These are phyloP conservation scores for Leccinum variicolor DNA, from an alignment of 768 basidiomycete genomes.

Conservation along the genomic window DNA sequence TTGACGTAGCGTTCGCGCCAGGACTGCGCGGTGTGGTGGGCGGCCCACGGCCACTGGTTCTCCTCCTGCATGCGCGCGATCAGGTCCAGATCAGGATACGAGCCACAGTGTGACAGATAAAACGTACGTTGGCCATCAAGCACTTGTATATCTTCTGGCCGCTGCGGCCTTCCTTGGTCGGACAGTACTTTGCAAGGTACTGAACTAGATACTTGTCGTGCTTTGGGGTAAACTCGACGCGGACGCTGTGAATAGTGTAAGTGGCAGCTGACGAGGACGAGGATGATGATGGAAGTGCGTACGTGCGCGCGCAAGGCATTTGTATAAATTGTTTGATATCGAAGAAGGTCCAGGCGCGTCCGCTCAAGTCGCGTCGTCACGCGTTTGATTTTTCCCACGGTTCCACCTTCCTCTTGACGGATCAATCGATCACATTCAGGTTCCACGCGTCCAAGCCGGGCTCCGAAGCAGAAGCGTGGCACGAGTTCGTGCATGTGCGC, in stretches of 20 bases:
- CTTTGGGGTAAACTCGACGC: constrained; percentile 31
- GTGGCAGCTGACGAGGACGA: not conserved
- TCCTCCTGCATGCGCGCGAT: constrained; percentile 29
- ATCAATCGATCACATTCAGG: not conserved
- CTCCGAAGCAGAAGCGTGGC: too few relatives aligned
- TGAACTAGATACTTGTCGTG: constrained; percentile 44
- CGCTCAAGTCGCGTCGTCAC: not conserved
- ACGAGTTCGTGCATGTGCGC: too few relatives aligned
- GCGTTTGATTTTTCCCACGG: not conserved
- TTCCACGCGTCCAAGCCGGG: too few relatives aligned
- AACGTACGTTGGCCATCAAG: constrained; percentile 47
- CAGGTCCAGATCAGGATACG: not conserved
- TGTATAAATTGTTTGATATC: not conserved
- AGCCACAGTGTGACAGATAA: not conserved
- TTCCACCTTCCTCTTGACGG: too few relatives aligned
- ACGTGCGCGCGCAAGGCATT: constrained; percentile 5
- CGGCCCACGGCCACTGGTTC: constrained; percentile 49
- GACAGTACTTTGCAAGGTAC: constrained; percentile 50
- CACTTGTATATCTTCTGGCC: constrained; percentile 44
- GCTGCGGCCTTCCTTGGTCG: constrained; percentile 36
- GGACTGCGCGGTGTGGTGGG: constrained; percentile 52
- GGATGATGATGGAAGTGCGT: not conserved
- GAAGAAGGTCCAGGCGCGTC: not conserved
- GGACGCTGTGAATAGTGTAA: constrained; percentile 13
- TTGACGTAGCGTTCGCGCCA: constrained; percentile 63